These are phyloP conservation scores for Yamadazyma atmosphaerica DNA, from an alignment of 1,139 yeast species.

Conservation along the genomic window DNA sequence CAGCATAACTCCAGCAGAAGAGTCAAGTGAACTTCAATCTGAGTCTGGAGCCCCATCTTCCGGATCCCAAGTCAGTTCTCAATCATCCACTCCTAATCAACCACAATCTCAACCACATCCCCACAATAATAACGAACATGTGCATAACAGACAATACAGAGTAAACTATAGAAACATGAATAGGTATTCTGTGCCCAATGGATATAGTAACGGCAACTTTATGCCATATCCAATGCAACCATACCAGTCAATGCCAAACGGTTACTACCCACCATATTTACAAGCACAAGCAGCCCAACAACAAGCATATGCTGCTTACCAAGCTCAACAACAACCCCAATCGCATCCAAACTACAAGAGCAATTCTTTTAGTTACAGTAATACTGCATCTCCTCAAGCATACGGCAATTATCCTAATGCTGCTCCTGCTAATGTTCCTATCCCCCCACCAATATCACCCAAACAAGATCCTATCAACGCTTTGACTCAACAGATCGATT, in stretches of 20 bases:
- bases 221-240: conserved; percentile 16
- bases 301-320: conserved; percentile 6
- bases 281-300: conserved; percentile 7
- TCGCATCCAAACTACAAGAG: conserved; percentile 6
- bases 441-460: conserved; percentile 52
- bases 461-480: conserved; percentile 50
- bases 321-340: conserved; percentile 9
- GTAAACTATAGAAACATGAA: conserved; percentile 16
- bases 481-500: conserved; percentile 71
- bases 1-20: too few relatives aligned
- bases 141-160: conserved; percentile 17
- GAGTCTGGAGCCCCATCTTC: conserved; percentile 4
- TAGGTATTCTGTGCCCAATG: conserved; percentile 16
- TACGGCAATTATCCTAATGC: conserved; percentile 8
- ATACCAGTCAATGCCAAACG: conserved; percentile 16
- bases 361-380: not conserved
- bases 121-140: conserved; percentile 6
- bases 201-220: conserved; percentile 11
- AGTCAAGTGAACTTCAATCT: conserved; percentile 1
- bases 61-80: conserved; percentile 3
- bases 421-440: conserved; percentile 24
- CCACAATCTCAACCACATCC: conserved; percentile 1
- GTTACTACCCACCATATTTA: conserved; percentile 12
- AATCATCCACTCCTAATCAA: conserved; percentile 3
- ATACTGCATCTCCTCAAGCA: conserved; percentile 4